These are phyloP conservation scores for Zea mays DNA, from an alignment of 176 grass and related monocot species.

Conservation along the genomic window DNA sequence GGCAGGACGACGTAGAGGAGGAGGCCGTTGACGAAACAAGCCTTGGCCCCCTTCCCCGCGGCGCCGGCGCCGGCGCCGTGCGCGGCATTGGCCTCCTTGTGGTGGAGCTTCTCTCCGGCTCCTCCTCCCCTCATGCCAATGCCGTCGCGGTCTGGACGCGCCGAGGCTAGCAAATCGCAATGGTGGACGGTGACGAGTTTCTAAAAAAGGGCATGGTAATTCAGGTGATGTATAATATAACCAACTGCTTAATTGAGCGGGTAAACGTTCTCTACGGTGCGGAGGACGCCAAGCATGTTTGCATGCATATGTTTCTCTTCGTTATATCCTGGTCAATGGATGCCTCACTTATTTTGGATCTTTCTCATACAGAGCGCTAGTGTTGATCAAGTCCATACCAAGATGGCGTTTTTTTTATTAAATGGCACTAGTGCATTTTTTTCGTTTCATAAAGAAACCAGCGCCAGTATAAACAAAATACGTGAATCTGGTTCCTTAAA, in stretches of 20 bases:
- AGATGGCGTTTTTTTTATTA: not conserved
- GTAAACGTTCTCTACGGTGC: slow-evolving; percentile 33
- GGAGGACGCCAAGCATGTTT: slow-evolving; percentile 2
- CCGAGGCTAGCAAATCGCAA: slow-evolving; percentile 20
- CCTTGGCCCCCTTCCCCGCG: slow-evolving; percentile 26
- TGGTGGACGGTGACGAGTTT: slow-evolving; percentile 36
- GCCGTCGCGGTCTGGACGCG: slow-evolving; percentile 4
- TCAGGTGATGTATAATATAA: slow-evolving; percentile 26
- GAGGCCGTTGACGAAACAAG: slow-evolving; percentile 41
- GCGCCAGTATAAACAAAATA: too few species aligned
- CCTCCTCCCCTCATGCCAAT: slow-evolving; percentile 49
- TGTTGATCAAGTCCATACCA: slow-evolving; percentile 10
- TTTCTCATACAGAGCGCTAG: not conserved
- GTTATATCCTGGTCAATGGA: slow-evolving; percentile 28
- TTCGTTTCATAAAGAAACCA: too few species aligned
- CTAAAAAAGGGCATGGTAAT: slow-evolving; percentile 49
- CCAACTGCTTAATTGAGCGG: not conserved
- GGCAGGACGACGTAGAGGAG: slow-evolving; percentile 53
- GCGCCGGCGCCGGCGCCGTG: slow-evolving; percentile 31
- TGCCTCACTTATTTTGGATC: slow-evolving; percentile 39
- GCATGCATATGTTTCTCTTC: slow-evolving; percentile 5
- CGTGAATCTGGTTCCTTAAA: too few species aligned
- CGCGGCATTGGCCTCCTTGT: slow-evolving; percentile 38
- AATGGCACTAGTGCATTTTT: too few species aligned
- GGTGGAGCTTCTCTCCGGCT: slow-evolving; percentile 47